A percentile compares a stretch with the other conserved stretches of the same genome.
Evolutionary conservation across 768 basidiomycete genomes (phyloP).

Genomic region (Multifurca ochricompacta): DNA sequence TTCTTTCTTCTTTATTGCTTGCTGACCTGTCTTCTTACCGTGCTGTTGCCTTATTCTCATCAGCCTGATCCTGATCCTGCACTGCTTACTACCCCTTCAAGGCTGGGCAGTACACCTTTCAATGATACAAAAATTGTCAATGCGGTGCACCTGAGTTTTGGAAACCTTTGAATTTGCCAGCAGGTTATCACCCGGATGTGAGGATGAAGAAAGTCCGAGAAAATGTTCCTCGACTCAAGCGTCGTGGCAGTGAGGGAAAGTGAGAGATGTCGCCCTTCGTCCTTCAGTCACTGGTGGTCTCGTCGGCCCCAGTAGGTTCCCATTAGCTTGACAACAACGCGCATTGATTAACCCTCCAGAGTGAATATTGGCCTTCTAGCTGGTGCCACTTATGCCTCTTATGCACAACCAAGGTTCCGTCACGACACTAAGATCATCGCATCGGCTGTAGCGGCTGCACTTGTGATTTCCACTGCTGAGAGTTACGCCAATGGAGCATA

Average conservation of each 20-base stretch:
- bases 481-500: slow-evolving; percentile 57
- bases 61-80: slow-evolving; percentile 59
- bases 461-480: slow-evolving; percentile 54
- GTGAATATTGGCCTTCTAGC: slow-evolving; percentile 68
- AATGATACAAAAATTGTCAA: slow-evolving; percentile 51
- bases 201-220: slow-evolving; percentile 20
- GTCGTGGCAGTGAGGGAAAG: slow-evolving; percentile 41
- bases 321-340: background rate
- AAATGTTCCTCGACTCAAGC: slow-evolving; percentile 41
- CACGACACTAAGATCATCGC: slow-evolving; percentile 47
- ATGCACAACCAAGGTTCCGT: slow-evolving; percentile 52
- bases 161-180: slow-evolving; percentile 25
- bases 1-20: background rate
- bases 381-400: slow-evolving; percentile 54
- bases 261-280: slow-evolving; percentile 48
- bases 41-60: background rate
- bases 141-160: slow-evolving; percentile 45
- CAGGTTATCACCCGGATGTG: background rate
- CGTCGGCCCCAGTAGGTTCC: slow-evolving; percentile 52
- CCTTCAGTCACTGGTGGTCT: slow-evolving; percentile 69
- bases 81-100: slow-evolving; percentile 44
- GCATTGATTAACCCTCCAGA: slow-evolving; percentile 23
- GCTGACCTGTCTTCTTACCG: slow-evolving; percentile 7
- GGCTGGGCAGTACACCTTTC: slow-evolving; percentile 30
- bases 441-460: slow-evolving; percentile 43